Base-by-base conservation (phyloP, 2,329 filamentous ascomycete species). In the Gaeumannomyces sp. region DNA sequence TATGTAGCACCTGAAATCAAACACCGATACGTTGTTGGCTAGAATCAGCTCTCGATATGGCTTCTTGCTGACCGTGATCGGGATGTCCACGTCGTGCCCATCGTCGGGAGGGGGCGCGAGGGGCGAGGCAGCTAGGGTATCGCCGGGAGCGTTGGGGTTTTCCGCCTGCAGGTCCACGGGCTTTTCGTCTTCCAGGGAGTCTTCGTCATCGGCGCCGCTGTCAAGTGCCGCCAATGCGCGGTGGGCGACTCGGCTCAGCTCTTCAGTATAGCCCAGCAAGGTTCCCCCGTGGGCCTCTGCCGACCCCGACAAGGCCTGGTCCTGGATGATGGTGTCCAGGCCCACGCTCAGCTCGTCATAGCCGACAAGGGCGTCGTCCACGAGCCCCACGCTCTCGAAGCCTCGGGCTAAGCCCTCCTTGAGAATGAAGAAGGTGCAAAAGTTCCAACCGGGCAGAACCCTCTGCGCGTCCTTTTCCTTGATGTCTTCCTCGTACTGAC, bases 341-440 rank as follows among this genome's bases (percentile, higher is more conserved):
- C 93, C 94, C 62, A 94, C 87, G 58, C 91, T 91, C 13, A 99
- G 85, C 78, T 99, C 94, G 74, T 98, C 95, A 71, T 99, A 99
- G 19, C 93, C 92, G 5, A 95, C 91, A 56, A 99, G 79, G 3
- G 95, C 94, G 81, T 99, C 95, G 73, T 99, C 95, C 11, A 97
- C 92, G 13, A 99, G 81, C 0, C 96, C 96, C 3, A 98, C 93
- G 73, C 92, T 98, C 75, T 99, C 96, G 70, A 99, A 97, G 0
- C 94, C 96, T 69, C 92, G 85, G 1, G 95, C 94, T 50, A 99
- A 79, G 0, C 95, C 95, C 75, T 99, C 95, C 73, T 99, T 99
- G 11, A 99, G 82, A 22, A 99, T 93, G 74, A 99, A 99, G 74
- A 99, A 99, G 0, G 95, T 99, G 76, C 95, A 98, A 74, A 99